These are phyloP conservation scores for Cladosporium velox DNA, from an alignment of 2,329 filamentous ascomycete genomes.

Conservation along the genomic window DNA sequence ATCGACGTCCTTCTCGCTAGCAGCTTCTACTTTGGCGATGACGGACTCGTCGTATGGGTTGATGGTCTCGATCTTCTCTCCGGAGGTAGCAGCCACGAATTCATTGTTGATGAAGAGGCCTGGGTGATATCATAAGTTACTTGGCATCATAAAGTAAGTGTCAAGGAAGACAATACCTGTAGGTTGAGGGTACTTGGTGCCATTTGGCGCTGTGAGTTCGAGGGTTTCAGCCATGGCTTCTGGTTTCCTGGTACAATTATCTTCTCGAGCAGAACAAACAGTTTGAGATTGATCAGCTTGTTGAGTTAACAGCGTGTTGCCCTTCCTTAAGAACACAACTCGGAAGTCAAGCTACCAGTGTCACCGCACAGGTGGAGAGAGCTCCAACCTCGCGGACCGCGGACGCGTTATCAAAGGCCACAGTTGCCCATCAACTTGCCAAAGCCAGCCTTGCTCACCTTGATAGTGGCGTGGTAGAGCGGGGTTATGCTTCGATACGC, in stretches of 20 bases:
- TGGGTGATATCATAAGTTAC: background rate
- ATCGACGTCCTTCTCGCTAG: slow-evolving; percentile 67
- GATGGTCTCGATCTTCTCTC: slow-evolving; percentile 56
- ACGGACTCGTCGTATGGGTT: slow-evolving; percentile 61
- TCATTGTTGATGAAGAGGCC: slow-evolving; percentile 22
- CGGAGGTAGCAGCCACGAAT: slow-evolving; percentile 32
- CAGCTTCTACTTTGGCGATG: slow-evolving; percentile 63
- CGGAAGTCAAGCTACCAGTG: background rate
- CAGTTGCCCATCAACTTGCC: slow-evolving; percentile 13
- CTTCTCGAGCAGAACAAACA: background rate
- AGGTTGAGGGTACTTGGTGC: slow-evolving; percentile 68
- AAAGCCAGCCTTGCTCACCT: slow-evolving; percentile 9
- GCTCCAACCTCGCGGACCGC: slow-evolving; percentile 4
- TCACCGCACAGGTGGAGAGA: background rate
- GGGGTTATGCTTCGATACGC: slow-evolving; percentile 17
- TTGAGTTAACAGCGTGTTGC: background rate
- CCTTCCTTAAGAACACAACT: background rate
- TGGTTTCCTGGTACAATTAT: background rate
- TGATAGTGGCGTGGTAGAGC: slow-evolving; percentile 17
- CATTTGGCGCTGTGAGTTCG: slow-evolving; percentile 74
- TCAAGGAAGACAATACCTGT: slow-evolving; percentile 43
- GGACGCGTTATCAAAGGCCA: slow-evolving; percentile 3
- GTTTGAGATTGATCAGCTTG: background rate
- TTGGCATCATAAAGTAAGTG: background rate
- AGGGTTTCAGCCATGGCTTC: slow-evolving; percentile 36